Evolutionary conservation across 1,139 yeast species (phyloP), one percentile per base, ranked within the genome.

Genomic region (Hyphopichia wangnamkhiaoensis): DNA sequence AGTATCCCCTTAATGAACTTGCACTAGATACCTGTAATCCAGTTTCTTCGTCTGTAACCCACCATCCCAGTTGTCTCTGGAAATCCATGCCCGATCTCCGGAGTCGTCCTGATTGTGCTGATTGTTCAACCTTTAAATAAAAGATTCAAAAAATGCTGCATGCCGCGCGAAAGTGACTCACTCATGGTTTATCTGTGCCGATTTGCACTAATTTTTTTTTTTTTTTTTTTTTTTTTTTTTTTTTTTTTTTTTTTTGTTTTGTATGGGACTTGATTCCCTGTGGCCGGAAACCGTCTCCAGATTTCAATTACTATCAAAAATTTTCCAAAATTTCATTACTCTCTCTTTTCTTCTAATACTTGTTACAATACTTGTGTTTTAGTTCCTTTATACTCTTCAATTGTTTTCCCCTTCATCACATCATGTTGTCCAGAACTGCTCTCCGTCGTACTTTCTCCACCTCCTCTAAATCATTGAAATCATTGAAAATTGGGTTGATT

Each of bases 401-500:
- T 30, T 29, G 5, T 8, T 29, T 27, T 13, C 17, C 5, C 17
- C 17, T 5, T 13, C 12, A 24, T 6, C 16, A 31, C 7, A 34
- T 15, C 23, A 57, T 57, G 61, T 47, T 59, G 49, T 52, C 63
- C 31, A 57, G 56, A 48, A 37, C 58, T 2, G 44, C 54, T 19
- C 46, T 59, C 20, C 53, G 61, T 46, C 73, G 76, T 52, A 52
- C 62, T 31, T 68, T 72, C 41, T 63, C 76, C 13, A 56, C 71
- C 20, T 54, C 68, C 8, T 43, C 65, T 15, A 44, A 57, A 15
- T 52, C 63, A 26, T 47, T 61, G 46, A 71, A 70, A 52, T 58
- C 61, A 39, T 59, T 72, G 44, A 72, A 70, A 50, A 72, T 72
- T 44, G 79, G 79, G 25, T 77, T 93, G 59, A 90, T 93, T 56